Evolutionary conservation across 805 yeast species (phyloP), one percentile per base, ranked within the genome.

Genomic region (Torulaspora microellipsoides): DNA sequence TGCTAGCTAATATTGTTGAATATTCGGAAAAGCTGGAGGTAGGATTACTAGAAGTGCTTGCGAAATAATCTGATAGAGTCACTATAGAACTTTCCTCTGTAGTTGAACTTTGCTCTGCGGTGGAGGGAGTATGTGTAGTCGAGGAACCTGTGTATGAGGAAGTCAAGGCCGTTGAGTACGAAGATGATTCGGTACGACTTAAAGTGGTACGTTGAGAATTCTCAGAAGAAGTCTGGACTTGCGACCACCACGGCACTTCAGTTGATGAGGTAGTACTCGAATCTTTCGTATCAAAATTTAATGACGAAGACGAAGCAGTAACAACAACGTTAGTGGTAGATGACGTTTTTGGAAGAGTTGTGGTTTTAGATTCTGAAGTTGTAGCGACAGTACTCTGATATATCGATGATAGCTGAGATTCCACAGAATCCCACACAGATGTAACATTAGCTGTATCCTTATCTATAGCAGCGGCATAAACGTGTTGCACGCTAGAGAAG

Each of bases 251-350:
- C 7, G 25, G 25, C 25, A 7, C 8, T 6, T 20, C 8, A 20
- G 25, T 20, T 3, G 25, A 20, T 20, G 25, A 20, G 1, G 36
- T 32, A 12, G 32, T 27, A 8, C 28, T 15, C 4, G 15, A 15
- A 11, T 14, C 35, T 20, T 40, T 25, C 14, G 38, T 13, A 28
- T 17, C 34, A 15, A 34, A 40, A 4, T 34, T 29, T n/a, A 29
- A 29, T 12, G 38, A 40, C 8, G 30, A 40, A 10, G 43, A 34
- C 14, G 43, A 40, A 23, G 37, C 34, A 9, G 27, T 15, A n/a
- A 34, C 43, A 11, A 40, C 20, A 20, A 15, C 29, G 10, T 28
- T 34, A 35, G 34, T 27, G 20, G 36, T 34, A 10, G 43, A 40
- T 13, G 25, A 13, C 27, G 34, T 29, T 5, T 28, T 9, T 8